A percentile compares a stretch with the other conserved stretches of the same genome.
Evolutionary conservation across 83 land plant genomes (phyloP).

Genomic region (Diphasiastrum complanatum): DNA sequence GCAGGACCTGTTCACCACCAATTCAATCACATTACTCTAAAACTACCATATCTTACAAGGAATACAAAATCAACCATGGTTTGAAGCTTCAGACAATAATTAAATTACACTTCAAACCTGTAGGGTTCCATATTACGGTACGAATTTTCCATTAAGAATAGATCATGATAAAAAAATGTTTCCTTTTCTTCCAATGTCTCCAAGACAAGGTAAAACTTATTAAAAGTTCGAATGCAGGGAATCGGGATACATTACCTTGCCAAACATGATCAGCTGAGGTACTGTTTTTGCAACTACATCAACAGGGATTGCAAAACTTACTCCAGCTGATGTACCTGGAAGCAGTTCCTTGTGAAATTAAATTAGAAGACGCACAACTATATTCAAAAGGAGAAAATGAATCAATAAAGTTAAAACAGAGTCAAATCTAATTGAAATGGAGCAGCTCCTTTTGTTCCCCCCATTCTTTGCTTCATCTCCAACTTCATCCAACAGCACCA

Average conservation of each 20-base stretch:
- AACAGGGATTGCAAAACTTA: slow-evolving; percentile 95
- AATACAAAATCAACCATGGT: background rate
- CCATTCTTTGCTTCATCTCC: too few species aligned
- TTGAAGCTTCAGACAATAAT: background rate
- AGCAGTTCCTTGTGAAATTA: too few species aligned
- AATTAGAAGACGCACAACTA: too few species aligned
- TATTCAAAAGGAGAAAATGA: too few species aligned
- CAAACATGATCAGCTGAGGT: slow-evolving; percentile 80
- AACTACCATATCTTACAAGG: background rate
- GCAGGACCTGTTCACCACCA: slow-evolving; percentile 46
- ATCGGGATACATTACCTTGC: slow-evolving; percentile 41
- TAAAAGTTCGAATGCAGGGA: slow-evolving; percentile 4
- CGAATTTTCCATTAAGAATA: too few species aligned
- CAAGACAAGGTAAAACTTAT: background rate
- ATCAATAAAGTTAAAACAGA: too few species aligned
- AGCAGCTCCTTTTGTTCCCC: too few species aligned
- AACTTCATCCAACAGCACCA: too few species aligned
- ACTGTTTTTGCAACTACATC: slow-evolving; percentile 67
- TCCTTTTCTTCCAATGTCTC: too few species aligned
- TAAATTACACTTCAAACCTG: too few species aligned
- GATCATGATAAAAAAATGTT: background rate
- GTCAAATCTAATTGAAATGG: too few species aligned
- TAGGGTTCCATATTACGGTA: too few species aligned
- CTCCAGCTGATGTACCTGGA: slow-evolving; percentile 92
- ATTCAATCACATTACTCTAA: background rate